Base-by-base conservation (phyloP, 352 stramenopile species). In the Phytophthora sp. region DNA sequence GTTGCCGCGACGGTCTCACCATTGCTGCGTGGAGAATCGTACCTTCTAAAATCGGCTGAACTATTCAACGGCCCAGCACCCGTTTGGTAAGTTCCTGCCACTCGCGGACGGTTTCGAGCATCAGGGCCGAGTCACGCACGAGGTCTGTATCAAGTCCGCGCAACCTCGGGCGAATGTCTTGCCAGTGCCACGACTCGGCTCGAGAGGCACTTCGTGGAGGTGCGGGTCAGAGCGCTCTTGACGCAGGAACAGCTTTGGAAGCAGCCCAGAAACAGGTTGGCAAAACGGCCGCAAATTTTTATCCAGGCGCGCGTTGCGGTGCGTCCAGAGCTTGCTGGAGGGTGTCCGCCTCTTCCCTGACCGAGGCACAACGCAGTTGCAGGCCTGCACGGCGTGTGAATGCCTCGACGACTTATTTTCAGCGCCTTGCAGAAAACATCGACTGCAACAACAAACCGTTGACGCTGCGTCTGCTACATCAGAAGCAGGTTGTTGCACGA, bases 261-360 rank as follows among this genome's bases (percentile, higher is more conserved):
- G 20, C 5, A 21, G 62, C 62, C 26, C 12, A 41, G 62, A 72
- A 72, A 13, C 5, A 17, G 8, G 10, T 1, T 38, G 18, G 21
- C 41, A 61, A 49, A 72, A 68, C 63, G 63, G 49, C 26, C 38
- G 49, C 28, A 48, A 51, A 20, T 43, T 68, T 62, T 62, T 50
- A 53, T 46, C 48, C 32, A 13, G 27, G 17, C 26, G 21, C 21
- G 23, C 21, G 38, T 41, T 49, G 50, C 24, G 50, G 37, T 49
- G 34, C 27, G 46, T 57, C 24, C 49, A 66, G 50, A 30, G 3
- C 15, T 21, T 24, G 45, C 23, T 32, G 26, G 24, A 9, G 48
- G 39, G 11, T 18, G 27, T 9, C 52, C 13, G 49, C 34, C 31
- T 57, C 51, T 68, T 56, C 23, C 61, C 46, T 60, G 54, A 45